Evolutionary conservation across 129 eudicot genomes (phyloP), one percentile per base, ranked within the genome.

Genomic region (Centaurea solstitialis): DNA sequence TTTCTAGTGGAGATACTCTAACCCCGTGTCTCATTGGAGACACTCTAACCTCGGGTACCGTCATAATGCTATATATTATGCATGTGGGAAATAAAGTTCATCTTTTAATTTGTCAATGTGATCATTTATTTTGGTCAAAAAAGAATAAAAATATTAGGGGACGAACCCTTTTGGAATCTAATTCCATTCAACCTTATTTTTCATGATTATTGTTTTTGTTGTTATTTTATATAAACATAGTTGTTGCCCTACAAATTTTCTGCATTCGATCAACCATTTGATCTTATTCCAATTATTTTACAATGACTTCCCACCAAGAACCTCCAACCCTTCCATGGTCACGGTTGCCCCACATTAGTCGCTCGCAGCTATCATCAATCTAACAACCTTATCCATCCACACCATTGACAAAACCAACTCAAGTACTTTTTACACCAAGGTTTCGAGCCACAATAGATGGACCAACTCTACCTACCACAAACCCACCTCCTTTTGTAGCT

Each of bases 271-370:
- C 45, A 53, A 53, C 62, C 6, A 17, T 53, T 53, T 53, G 20
- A 53, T 26, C 13, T 15, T 41, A 12, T 33, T 9, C 13, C 21
- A 21, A 12, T 18, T 33, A 7, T 75, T 53, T 40, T 40, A 40
- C 40, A 70, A 40, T 92, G 97, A 78, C 92, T 6, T 75, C 68
- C 85, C 90, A 86, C 23, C 91, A 84, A 76, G 84, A 74, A 61
- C 82, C 83, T 9, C 81, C 70, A 20, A 80, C 82, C 37, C 89
- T 84, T n/a, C 91, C 88, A 53, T 85, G 90, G 89, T 85, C 85
- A 39, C 84, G 93, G 18, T 75, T 85, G 68, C 85, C 86, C 73
- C 59, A 89, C 47, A 76, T 85, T 81, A 79, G 39, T 45, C 83
- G 78, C 22, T 83, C 85, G 3, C 84, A 72, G 62, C 62, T 86